phyloP scores from a whole-genome alignment of 129 eudicot species.

The Lactuca sativa region DNA sequence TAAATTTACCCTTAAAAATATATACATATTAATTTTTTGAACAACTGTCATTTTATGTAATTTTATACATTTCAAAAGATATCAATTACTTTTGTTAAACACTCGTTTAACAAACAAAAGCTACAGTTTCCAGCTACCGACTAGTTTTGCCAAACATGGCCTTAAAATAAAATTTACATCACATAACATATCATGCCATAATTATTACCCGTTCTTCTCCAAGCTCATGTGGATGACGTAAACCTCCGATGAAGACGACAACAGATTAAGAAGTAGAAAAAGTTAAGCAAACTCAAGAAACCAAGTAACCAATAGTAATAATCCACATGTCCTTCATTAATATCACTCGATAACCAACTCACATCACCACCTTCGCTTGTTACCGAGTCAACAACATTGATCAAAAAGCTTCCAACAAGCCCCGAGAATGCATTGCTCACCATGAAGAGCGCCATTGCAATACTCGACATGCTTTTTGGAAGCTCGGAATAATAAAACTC shows the following conservation, averaged over 20 bases:
- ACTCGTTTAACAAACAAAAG: no score
- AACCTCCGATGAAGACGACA: constrained; percentile 18
- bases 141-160: no score
- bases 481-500: constrained; percentile 76
- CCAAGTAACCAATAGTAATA: constrained; percentile 55
- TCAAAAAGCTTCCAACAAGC: constrained; percentile 37
- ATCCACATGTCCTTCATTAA: constrained; percentile 58
- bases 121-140: no score
- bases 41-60: no score
- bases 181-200: not conserved
- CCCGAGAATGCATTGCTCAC: constrained; percentile 20
- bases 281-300: constrained; percentile 35
- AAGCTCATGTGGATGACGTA: not conserved
- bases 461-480: constrained; percentile 76
- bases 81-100: no score
- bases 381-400: constrained; percentile 36
- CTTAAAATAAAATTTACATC: no score
- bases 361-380: constrained; percentile 36
- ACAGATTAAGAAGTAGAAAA: constrained; percentile 32
- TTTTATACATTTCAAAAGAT: no score
- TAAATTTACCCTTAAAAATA: no score
- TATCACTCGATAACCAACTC: constrained; percentile 57
- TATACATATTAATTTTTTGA: no score
- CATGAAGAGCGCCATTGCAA: constrained; percentile 34
- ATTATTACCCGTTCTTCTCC: not conserved